Evolutionary conservation across 768 basidiomycete genomes (phyloP).

Genomic region (Polyporus arcularius): DNA sequence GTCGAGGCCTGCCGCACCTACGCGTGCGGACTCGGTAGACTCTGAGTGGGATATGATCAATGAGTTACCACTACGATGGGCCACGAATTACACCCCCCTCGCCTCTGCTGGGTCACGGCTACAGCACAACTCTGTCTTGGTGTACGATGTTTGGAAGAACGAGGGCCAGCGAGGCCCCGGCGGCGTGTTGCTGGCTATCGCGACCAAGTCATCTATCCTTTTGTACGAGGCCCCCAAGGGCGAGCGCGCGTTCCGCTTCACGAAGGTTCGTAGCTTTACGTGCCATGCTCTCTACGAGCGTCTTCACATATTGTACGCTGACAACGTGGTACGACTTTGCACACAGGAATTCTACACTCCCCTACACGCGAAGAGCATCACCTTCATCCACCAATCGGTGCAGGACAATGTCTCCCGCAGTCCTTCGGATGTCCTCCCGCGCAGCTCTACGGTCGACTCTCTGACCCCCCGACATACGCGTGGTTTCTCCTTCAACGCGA

Average conservation of each 20-base stretch:
- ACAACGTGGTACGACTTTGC: background rate
- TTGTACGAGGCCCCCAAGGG: conserved; percentile 83
- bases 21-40: conserved; percentile 22
- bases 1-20: conserved; percentile 9
- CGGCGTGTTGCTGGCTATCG: conserved; percentile 66
- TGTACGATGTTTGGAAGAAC: conserved; percentile 71
- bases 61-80: conserved; percentile 76
- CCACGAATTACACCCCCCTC: conserved; percentile 84
- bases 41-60: conserved; percentile 69
- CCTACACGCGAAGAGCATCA: conserved; percentile 59
- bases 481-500: conserved; percentile 19
- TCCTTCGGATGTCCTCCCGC: conserved; percentile 40
- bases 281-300: too few species aligned
- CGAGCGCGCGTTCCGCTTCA: conserved; percentile 79
- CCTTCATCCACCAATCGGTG: conserved; percentile 71
- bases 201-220: conserved; percentile 70
- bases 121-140: conserved; percentile 54
- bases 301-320: background rate
- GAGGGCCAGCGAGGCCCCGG: conserved; percentile 49
- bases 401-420: conserved; percentile 49
- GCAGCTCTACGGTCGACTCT: conserved; percentile 21
- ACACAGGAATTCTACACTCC: conserved; percentile 88
- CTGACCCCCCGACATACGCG: conserved; percentile 18
- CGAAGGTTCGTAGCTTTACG: conserved; percentile 54
- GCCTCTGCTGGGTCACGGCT: conserved; percentile 68